Conservation (phyloP, 768 basidiomycete genomes). For the Candolleomyces aberdarensis region DNA sequence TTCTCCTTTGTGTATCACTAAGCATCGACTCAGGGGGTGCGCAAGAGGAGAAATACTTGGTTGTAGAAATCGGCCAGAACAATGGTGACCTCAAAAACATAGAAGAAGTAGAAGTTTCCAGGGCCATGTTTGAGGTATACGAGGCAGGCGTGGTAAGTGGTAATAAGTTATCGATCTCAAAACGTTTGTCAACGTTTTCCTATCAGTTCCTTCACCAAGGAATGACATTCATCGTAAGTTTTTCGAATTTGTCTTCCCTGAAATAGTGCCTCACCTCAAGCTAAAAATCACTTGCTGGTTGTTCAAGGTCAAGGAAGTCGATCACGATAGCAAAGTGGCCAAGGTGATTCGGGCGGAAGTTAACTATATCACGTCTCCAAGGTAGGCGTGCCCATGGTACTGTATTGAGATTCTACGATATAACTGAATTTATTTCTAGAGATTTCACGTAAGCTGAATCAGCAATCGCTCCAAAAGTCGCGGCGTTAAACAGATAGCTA, state of each 20-base stretch:
- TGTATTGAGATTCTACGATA: neutral
- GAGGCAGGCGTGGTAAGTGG: constrained; percentile 77
- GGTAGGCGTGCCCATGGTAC: constrained; percentile 30
- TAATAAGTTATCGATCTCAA: neutral
- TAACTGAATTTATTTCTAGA: constrained; percentile 29
- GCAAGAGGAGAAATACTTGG: constrained; percentile 74
- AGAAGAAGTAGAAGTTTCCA: constrained; percentile 80
- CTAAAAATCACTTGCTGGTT: neutral
- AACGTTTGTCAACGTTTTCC: neutral
- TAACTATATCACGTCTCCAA: constrained; percentile 77
- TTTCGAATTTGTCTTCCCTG: neutral
- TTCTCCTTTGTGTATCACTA: neutral
- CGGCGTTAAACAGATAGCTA: constrained; percentile 22
- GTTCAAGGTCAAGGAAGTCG: constrained; percentile 69
- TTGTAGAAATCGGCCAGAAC: constrained; percentile 59
- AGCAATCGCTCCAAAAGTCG: neutral
- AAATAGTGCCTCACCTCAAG: neutral
- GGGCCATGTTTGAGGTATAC: constrained; percentile 85
- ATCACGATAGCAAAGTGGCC: constrained; percentile 73
- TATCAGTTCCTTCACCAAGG: constrained; percentile 86
- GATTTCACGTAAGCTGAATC: constrained; percentile 64
- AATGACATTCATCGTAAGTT: constrained; percentile 67
- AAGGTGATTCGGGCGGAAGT: constrained; percentile 72
- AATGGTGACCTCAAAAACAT: constrained; percentile 43
- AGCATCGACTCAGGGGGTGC: constrained; percentile 41